Conservation (phyloP, 768 basidiomycete species). For the Chlorophyllum brunneum region DNA sequence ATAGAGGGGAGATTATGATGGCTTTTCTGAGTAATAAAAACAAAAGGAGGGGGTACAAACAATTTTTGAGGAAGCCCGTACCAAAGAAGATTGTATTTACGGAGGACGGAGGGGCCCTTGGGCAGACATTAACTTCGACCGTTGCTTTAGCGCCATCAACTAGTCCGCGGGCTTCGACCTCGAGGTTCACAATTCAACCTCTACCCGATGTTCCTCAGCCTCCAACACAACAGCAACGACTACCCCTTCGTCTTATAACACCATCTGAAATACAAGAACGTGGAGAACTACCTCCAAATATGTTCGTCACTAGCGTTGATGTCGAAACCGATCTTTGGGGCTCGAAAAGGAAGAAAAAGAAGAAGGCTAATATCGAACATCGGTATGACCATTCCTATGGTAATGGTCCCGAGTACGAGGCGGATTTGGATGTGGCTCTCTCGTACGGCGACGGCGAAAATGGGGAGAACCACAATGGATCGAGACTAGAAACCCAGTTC, state of each 20-base stretch:
- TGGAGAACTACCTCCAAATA: constrained; percentile 50
- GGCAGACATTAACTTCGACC: not conserved
- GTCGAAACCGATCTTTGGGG: constrained; percentile 50
- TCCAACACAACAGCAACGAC: constrained; percentile 4
- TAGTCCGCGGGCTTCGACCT: not conserved
- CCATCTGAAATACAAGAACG: constrained; percentile 56
- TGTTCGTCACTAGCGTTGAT: constrained; percentile 72
- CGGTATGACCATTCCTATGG: constrained; percentile 7
- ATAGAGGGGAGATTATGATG: constrained; percentile 32
- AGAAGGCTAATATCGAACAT: constrained; percentile 1
- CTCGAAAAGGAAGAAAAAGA: constrained; percentile 18
- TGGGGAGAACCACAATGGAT: constrained; percentile 16
- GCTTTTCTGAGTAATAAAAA: constrained; percentile 68
- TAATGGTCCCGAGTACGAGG: constrained; percentile 14
- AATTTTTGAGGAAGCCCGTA: constrained; percentile 38
- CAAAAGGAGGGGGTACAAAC: constrained; percentile 66
- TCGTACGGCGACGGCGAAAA: constrained; percentile 17
- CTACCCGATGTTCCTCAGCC: not conserved
- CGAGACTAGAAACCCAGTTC: not conserved
- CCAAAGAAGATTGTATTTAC: constrained; percentile 54
- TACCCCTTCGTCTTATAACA: constrained; percentile 43
- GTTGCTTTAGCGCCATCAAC: not conserved
- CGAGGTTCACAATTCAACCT: not conserved
- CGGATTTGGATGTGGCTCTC: constrained; percentile 16
- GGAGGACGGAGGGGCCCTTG: not conserved